phyloP scores from a whole-genome alignment of 2,329 filamentous ascomycete species.

The Colletotrichum sidae region DNA sequence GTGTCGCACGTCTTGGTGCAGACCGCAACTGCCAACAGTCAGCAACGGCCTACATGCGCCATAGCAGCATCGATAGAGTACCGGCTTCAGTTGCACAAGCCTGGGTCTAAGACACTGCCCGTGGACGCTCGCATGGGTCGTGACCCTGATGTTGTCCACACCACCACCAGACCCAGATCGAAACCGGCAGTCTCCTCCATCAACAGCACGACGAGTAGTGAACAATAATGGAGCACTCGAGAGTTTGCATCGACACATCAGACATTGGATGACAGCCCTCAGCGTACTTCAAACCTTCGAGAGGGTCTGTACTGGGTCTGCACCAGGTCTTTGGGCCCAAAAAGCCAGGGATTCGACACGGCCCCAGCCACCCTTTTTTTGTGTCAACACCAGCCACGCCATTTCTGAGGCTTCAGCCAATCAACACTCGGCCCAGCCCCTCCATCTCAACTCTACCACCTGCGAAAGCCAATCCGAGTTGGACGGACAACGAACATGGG shows the following conservation, averaged over 20 bases:
- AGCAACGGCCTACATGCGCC: background rate
- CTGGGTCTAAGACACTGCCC: conserved; percentile 20
- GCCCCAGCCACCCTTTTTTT: conserved; percentile 34
- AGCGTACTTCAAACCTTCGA: background rate
- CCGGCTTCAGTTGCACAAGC: conserved; percentile 3
- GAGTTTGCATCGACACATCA: background rate
- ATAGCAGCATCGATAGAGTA: conserved; percentile 7
- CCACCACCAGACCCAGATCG: conserved; percentile 7
- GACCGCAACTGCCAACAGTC: background rate
- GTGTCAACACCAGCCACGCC: conserved; percentile 34
- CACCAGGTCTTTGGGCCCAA: conserved; percentile 4
- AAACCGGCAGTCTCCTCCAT: background rate
- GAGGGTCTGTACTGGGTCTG: background rate
- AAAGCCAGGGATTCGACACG: conserved; percentile 7
- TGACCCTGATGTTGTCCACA: background rate
- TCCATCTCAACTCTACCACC: conserved; percentile 18
- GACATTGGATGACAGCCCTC: background rate
- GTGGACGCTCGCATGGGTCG: conserved; percentile 13
- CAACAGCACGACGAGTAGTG: too few species aligned
- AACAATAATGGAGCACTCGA: background rate
- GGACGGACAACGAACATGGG: conserved; percentile 30
- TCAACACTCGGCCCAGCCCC: conserved; percentile 23
- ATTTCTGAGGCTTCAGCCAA: conserved; percentile 26
- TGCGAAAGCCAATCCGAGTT: conserved; percentile 24
- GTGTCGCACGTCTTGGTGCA: too few species aligned